These are phyloP conservation scores for Emericellopsis terricola DNA, from an alignment of 495 filamentous ascomycete genomes.

Conservation along the genomic window DNA sequence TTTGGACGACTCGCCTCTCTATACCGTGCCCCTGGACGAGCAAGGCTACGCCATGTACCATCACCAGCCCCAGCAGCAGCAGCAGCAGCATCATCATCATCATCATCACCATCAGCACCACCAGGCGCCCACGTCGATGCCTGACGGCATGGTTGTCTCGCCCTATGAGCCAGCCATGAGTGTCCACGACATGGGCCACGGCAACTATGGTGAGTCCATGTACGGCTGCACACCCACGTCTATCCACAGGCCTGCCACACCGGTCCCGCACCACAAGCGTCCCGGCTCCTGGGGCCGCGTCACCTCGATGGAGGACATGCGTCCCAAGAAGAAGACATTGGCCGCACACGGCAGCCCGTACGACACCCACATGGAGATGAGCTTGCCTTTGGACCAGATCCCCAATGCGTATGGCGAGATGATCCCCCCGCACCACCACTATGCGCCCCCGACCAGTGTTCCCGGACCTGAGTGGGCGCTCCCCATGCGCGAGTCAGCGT, in stretches of 20 bases:
- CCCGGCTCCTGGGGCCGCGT: slow-evolving; percentile 1
- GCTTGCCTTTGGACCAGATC: not conserved
- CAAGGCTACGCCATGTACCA: not conserved
- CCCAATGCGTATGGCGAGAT: not conserved
- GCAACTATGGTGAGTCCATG: not conserved
- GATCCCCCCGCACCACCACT: not conserved
- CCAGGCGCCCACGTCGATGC: slow-evolving; percentile 1
- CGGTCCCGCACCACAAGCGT: slow-evolving; percentile 1
- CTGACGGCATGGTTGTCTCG: not conserved
- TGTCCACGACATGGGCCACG: not conserved
- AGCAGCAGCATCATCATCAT: not conserved
- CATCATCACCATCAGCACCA: not conserved
- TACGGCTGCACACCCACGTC: not conserved
- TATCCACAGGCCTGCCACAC: not conserved
- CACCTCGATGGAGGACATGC: slow-evolving; percentile 1
- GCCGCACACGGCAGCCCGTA: not conserved
- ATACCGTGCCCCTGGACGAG: not conserved
- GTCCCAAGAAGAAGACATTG: not conserved
- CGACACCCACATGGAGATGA: slow-evolving; percentile 1
- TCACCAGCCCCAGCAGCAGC: not conserved
- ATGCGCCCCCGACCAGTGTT: not conserved
- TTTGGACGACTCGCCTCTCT: not conserved
- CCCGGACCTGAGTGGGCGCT: not conserved
- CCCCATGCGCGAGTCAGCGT: not conserved
- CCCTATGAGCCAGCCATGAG: not conserved